Percentiles rank a stretch among this genome's conserved stretches.
Evolutionary conservation across 2,329 filamentous ascomycete genomes (phyloP).

Genomic region (Diaporthe sp.): DNA sequence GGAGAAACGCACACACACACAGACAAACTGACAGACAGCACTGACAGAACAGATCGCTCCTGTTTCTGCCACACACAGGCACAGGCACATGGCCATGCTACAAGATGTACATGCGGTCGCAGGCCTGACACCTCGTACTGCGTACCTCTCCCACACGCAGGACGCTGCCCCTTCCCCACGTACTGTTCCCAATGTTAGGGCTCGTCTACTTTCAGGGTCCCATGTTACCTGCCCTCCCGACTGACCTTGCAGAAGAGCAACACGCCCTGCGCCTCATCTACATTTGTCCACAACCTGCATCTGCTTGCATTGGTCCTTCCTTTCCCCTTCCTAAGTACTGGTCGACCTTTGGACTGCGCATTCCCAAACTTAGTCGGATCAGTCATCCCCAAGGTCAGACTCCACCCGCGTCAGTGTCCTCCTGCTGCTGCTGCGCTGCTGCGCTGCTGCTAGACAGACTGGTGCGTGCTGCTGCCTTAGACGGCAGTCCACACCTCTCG

Average conservation of each 20-base stretch:
- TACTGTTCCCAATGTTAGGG: slow-evolving; percentile 34
- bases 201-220: slow-evolving; percentile 38
- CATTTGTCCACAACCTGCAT: slow-evolving; percentile 39
- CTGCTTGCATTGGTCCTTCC: slow-evolving; percentile 34
- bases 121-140: slow-evolving; percentile 36
- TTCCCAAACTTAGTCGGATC: slow-evolving; percentile 38
- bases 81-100: slow-evolving; percentile 29
- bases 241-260: slow-evolving; percentile 36
- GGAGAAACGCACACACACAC: background rate
- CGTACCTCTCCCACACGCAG: slow-evolving; percentile 29
- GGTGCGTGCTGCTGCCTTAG: slow-evolving; percentile 40
- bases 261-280: slow-evolving; percentile 42
- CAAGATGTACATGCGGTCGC: slow-evolving; percentile 32
- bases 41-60: slow-evolving; percentile 9
- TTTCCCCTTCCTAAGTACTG: slow-evolving; percentile 33
- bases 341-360: slow-evolving; percentile 36
- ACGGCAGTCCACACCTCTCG: slow-evolving; percentile 37
- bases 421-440: slow-evolving; percentile 27
- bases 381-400: slow-evolving; percentile 42
- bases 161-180: slow-evolving; percentile 28
- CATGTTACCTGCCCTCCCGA: slow-evolving; percentile 39
- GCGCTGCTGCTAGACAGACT: slow-evolving; percentile 20
- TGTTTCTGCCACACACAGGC: slow-evolving; percentile 19
- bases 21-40: background rate
- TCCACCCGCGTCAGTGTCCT: slow-evolving; percentile 37